These are phyloP conservation scores for Diaporthe amygdali DNA, from an alignment of 2,329 filamentous ascomycete species.

Conservation along the genomic window DNA sequence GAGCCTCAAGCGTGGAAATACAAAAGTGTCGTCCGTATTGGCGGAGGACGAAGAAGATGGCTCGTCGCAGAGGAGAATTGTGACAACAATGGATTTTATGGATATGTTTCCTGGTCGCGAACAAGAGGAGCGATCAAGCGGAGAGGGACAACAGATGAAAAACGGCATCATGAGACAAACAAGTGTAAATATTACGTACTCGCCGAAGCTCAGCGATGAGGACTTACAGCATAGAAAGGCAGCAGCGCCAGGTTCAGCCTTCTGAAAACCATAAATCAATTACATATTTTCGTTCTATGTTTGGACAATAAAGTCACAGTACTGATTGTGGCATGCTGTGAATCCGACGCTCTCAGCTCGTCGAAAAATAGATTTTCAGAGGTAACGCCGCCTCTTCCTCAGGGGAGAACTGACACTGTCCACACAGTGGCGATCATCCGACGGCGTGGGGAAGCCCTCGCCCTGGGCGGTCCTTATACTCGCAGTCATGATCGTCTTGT, in stretches of 20 bases:
- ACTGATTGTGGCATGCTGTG: no score
- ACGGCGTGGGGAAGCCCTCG: no score
- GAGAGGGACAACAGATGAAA: not conserved
- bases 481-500: no score
- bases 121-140: not conserved
- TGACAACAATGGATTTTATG: not conserved
- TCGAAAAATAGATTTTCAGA: not conserved
- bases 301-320: no score
- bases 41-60: conserved; percentile 1
- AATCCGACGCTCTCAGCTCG: not conserved
- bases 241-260: not conserved
- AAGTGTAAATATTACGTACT: not conserved
- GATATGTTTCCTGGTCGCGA: not conserved
- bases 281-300: not conserved
- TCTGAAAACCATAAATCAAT: not conserved
- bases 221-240: not conserved
- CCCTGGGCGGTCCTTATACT: no score
- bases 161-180: conserved; percentile 10
- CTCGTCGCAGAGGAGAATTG: conserved; percentile 8
- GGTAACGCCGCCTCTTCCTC: no score
- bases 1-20: not conserved
- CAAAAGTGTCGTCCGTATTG: not conserved
- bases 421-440: no score
- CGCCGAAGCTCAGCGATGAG: conserved; percentile 3
- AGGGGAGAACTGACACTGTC: no score